Base-by-base conservation (phyloP, 2,329 filamentous ascomycete species). In the Pseudopyrenochaeta lycopersici region DNA sequence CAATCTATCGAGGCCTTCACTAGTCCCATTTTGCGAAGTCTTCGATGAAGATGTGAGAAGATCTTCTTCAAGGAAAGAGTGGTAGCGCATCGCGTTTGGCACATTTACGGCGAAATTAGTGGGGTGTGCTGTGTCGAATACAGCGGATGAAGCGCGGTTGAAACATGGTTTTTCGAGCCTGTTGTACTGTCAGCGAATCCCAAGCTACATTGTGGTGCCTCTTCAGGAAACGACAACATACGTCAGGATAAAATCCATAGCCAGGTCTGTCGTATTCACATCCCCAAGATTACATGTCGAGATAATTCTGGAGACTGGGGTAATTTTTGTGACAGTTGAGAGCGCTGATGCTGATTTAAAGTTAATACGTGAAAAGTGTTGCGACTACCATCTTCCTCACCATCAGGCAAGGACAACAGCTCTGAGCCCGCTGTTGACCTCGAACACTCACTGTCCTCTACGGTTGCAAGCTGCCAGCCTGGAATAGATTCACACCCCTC, bases 161-260 rank as follows among this genome's bases (percentile, higher is more conserved):
- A 73, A 64, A 56, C 72, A 75, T 3, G 71, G 72, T 7, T 50
- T 56, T 56, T 75, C 73, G 44, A 75, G 72, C 20, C 71, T 74
- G 27, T 15, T 7, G 2, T 7, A 11, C 40, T 18, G 40, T 66
- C 27, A 58, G 52, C 20, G 14, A 9, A 5, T 4, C 4, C 4
- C 23, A 27, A 9, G 23, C 9, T 9, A 5, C 23, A 5, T 27
- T 9, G 23, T 5, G 23, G 23, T n/a, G 9, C 23, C 9, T 27
- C 23, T 27, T 27, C 23, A 27, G 9, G 39, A 7, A 33, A 4
- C 32, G 40, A 11, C 20, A 15, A 20, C 14, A 35, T 58, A 74
- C 70, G 66, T 69, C n/a, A 75, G 49, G 10, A 75, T 67, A 40
- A 75, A 75, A 29, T 74, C 73, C 54, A 66, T 61, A 3, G 63